Base-by-base conservation (phyloP, 306 rosid species). In the Lathyrus oleraceus region DNA sequence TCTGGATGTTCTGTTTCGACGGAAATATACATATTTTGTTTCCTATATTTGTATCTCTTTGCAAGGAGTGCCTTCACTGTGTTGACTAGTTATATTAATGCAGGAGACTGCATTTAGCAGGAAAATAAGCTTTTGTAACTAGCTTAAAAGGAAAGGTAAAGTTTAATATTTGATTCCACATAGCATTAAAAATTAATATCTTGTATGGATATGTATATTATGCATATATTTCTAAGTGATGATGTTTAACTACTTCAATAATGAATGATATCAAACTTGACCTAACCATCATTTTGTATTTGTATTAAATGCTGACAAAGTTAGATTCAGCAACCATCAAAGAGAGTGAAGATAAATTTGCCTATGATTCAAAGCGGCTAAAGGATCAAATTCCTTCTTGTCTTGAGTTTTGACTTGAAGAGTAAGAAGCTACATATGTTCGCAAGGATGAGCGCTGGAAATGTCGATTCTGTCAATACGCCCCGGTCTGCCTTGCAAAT, bases 1-100 rank as follows among this genome's bases (percentile, higher is more conserved):
- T 94, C 77, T 94, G 99, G 99, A 72, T 94, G 85, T 94, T 85
- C 69, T 94, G 99, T n/a, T n/a, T n/a, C n/a, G n/a, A n/a, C n/a
- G n/a, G n/a, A n/a, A n/a, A n/a, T n/a, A n/a, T n/a, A n/a, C n/a
- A n/a, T n/a, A n/a, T n/a, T n/a, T n/a, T n/a, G n/a, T n/a, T n/a
- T n/a, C n/a, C n/a, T n/a, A n/a, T n/a, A n/a, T n/a, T n/a, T n/a
- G n/a, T n/a, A n/a, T n/a, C n/a, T n/a, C n/a, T n/a, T n/a, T n/a
- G n/a, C n/a, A n/a, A n/a, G n/a, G n/a, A n/a, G n/a, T n/a, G n/a
- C n/a, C n/a, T n/a, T n/a, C n/a, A n/a, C n/a, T n/a, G n/a, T n/a
- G n/a, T n/a, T n/a, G n/a, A n/a, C n/a, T n/a, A n/a, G n/a, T n/a
- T 52, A n/a, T 77, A 71, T 62, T 83, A 44, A 52, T 69, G 64